phyloP scores from a whole-genome alignment of 495 filamentous ascomycete species.

The Annulohypoxylon bovei region DNA sequence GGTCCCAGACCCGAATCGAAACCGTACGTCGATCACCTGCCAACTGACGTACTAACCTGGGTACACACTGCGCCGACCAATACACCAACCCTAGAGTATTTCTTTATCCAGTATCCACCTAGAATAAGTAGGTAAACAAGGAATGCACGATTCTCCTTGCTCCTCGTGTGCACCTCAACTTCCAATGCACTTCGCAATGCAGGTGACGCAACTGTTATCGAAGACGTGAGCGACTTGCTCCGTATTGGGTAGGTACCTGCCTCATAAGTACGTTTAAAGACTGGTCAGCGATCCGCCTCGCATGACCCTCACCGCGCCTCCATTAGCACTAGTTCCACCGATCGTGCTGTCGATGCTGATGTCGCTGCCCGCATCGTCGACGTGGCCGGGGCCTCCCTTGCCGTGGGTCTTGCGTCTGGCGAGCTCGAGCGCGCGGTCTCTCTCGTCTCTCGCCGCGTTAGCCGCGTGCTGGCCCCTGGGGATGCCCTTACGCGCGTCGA shows the following conservation, averaged over 20 bases:
- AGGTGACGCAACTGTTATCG: background rate
- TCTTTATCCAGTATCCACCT: background rate
- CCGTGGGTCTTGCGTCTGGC: conserved; percentile 29
- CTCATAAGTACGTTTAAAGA: background rate
- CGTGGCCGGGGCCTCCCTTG: background rate
- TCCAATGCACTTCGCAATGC: background rate
- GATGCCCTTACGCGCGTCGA: conserved; percentile 29
- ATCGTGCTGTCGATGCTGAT: conserved; percentile 36
- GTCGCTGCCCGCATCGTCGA: conserved; percentile 41
- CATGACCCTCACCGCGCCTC: conserved; percentile 35
- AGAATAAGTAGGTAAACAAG: background rate
- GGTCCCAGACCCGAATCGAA: background rate
- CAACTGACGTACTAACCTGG: background rate
- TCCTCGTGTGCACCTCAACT: background rate
- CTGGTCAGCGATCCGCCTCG: conserved; percentile 35
- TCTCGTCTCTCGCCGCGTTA: conserved; percentile 78
- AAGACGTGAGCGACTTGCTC: background rate
- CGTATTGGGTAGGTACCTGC: background rate
- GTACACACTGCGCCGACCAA: background rate
- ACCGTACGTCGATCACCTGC: background rate
- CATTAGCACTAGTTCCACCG: background rate
- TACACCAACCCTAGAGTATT: background rate
- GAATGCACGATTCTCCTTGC: background rate
- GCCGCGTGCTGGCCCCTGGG: conserved; percentile 58
- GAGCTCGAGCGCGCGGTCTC: conserved; percentile 76